Evolutionary conservation across 2,329 filamentous ascomycete genomes (phyloP).

Genomic region (Allantophomopsis lycopodina): DNA sequence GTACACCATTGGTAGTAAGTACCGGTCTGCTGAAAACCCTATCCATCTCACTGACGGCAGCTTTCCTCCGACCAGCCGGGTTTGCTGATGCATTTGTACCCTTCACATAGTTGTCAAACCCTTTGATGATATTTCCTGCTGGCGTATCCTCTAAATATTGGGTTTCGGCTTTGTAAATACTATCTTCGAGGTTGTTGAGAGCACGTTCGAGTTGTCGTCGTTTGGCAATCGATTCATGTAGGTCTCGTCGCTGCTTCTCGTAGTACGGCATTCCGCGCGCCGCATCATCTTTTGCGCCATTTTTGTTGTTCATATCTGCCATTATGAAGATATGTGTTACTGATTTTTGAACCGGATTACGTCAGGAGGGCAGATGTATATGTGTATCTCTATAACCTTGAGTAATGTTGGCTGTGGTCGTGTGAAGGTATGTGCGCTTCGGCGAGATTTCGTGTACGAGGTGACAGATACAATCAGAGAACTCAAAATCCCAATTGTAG

Average conservation of each 20-base stretch:
- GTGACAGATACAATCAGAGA: too few relatives aligned
- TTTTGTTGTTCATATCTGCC: background rate
- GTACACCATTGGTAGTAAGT: constrained; percentile 40
- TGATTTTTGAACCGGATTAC: too few relatives aligned
- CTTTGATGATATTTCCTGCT: constrained; percentile 88
- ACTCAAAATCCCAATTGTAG: too few relatives aligned
- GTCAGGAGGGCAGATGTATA: too few relatives aligned
- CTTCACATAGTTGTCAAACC: constrained; percentile 98
- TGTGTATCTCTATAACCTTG: too few relatives aligned
- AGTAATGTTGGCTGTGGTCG: too few relatives aligned
- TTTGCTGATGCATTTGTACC: constrained; percentile 53
- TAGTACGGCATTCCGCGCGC: constrained; percentile 40
- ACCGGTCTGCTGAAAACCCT: constrained; percentile 59
- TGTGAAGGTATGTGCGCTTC: too few relatives aligned
- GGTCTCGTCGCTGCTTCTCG: constrained; percentile 54
- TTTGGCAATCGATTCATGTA: constrained; percentile 43
- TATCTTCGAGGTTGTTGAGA: constrained; percentile 45
- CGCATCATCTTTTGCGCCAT: constrained; percentile 3
- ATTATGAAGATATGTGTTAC: too few relatives aligned
- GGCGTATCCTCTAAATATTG: constrained; percentile 84
- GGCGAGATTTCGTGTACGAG: too few relatives aligned
- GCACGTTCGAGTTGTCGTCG: constrained; percentile 6
- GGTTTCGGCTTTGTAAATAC: constrained; percentile 71
- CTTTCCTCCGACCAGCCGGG: constrained; percentile 46
- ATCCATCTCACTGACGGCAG: constrained; percentile 53